Conservation (phyloP, 345 rosid genomes). For the Citrus sp. region DNA sequence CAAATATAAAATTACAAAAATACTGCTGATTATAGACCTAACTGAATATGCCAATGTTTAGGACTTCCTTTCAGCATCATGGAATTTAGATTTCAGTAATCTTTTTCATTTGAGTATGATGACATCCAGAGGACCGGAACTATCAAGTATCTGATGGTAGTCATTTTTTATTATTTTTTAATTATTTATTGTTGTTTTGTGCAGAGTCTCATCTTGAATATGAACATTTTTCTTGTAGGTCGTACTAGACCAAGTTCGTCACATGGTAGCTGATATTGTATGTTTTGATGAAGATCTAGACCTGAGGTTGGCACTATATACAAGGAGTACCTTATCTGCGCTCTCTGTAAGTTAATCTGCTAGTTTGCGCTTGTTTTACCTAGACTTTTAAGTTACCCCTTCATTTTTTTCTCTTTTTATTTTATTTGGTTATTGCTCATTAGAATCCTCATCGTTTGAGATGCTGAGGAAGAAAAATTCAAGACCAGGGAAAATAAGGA, state of each 20-base stretch:
- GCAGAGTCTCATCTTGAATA: background rate
- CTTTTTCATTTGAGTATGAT: background rate
- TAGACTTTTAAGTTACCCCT: background rate
- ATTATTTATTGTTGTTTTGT: background rate
- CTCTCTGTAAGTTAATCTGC: slow-evolving; percentile 20
- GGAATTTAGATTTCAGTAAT: too few relatives aligned
- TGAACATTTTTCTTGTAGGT: slow-evolving; percentile 17
- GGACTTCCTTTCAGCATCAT: background rate
- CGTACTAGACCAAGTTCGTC: slow-evolving; percentile 27
- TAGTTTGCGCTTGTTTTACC: background rate
- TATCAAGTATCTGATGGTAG: too few relatives aligned
- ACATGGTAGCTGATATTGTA: slow-evolving; percentile 30
- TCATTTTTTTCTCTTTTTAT: background rate
- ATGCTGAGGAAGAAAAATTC: background rate
- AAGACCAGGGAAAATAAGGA: background rate
- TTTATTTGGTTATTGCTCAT: too few relatives aligned
- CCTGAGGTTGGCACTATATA: slow-evolving; percentile 36
- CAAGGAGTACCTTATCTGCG: slow-evolving; percentile 29
- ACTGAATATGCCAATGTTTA: background rate
- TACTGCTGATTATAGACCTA: background rate
- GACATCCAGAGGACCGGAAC: too few relatives aligned
- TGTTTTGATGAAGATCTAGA: slow-evolving; percentile 40
- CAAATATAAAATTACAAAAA: background rate
- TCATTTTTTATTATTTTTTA: too few relatives aligned
- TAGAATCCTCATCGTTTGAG: too few relatives aligned